Evolutionary conservation across 2,329 filamentous ascomycete species (phyloP), one percentile per base, ranked within the genome.

Genomic region (Chalaropsis thielavioides): DNA sequence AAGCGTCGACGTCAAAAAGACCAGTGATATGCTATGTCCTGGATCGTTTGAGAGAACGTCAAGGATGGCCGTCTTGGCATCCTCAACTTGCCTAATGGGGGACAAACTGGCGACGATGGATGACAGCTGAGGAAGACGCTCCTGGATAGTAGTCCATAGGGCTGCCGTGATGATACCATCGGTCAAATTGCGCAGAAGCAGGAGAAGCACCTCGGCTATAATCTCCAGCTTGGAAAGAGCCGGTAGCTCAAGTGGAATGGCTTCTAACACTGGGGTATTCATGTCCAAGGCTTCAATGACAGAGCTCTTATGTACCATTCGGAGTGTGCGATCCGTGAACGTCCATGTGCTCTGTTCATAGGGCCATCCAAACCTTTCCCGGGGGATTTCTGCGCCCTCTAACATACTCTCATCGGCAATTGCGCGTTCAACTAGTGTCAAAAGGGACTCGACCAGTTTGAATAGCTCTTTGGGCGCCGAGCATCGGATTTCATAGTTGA

Each of bases 381-480:
- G 74, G 0, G 83, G 83, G 1, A 84, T 72, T 24, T 74, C 72
- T 65, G 76, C 76, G 11, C 80, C 77, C 35, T 83, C 80, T 1
- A 87, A 74, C 79, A 87, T 86, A 64, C 81, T 81, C 67, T 82
- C 80, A 61, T 87, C 84, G 0, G 84, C 84, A 7, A 82, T 73
- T 31, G 77, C 79, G 22, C 83, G 78, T 69, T 84, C 83, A 2
- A 78, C 79, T 49, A 84, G 74, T 6, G 74, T 78, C 70, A 83
- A 82, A 17, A 96, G 81, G 11, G 86, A 83, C 73, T 96, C 90
- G 4, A 91, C 96, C 71, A 99, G 82, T 72, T 87, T 86, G 75
- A 96, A 95, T 8, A 97, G 79, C 74, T 96, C 92, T 67, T 89
- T 85, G 0, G 94, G 92, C 1, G 91, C 91, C 11, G 91, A 92